phyloP scores from a whole-genome alignment of 805 yeast genomes.

The Metschnikowia chrysomelidarum region DNA sequence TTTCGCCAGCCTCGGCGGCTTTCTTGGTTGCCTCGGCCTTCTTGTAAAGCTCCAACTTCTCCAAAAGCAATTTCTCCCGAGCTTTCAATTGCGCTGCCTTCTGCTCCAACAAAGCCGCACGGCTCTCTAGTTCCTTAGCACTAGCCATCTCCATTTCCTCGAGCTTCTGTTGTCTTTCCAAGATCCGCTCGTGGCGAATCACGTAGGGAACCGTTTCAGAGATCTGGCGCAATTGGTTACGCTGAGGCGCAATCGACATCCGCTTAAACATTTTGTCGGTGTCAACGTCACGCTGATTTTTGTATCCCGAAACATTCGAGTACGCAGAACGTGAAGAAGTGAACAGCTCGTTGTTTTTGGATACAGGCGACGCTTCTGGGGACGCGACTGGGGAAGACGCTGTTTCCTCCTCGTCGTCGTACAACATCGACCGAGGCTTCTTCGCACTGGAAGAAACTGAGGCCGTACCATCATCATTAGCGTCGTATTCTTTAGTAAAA shows the following conservation, averaged over 20 bases:
- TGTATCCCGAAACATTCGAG: conserved; percentile 20
- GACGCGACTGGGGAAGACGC: conserved; percentile 26
- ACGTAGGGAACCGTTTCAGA: conserved; percentile 87
- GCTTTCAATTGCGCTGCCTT: conserved; percentile 71
- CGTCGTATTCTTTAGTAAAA: conserved; percentile 10
- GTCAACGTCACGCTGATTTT: conserved; percentile 18
- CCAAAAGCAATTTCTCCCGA: conserved; percentile 56
- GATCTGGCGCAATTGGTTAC: conserved; percentile 69
- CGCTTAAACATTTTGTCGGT: conserved; percentile 37
- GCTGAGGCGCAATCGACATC: conserved; percentile 45
- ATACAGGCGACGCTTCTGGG: too few species aligned
- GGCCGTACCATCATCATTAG: conserved; percentile 16
- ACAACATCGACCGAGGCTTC: conserved; percentile 36
- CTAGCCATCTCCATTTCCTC: conserved; percentile 78
- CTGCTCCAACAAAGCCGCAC: conserved; percentile 75
- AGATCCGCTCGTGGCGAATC: conserved; percentile 69
- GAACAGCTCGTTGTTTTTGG: conserved; percentile 29
- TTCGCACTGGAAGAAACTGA: conserved; percentile 22
- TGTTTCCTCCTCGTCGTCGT: conserved; percentile 20
- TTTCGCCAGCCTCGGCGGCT: not conserved
- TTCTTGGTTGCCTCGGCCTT: conserved; percentile 8
- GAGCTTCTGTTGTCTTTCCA: conserved; percentile 72
- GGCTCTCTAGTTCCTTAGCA: conserved; percentile 66
- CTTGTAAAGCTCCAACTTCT: conserved; percentile 30
- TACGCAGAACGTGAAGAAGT: conserved; percentile 31